Percentiles rank a stretch among this genome's conserved stretches.
These are phyloP conservation scores for Diaporthe capsici DNA, from an alignment of 2,329 filamentous ascomycete species.

Conservation along the genomic window DNA sequence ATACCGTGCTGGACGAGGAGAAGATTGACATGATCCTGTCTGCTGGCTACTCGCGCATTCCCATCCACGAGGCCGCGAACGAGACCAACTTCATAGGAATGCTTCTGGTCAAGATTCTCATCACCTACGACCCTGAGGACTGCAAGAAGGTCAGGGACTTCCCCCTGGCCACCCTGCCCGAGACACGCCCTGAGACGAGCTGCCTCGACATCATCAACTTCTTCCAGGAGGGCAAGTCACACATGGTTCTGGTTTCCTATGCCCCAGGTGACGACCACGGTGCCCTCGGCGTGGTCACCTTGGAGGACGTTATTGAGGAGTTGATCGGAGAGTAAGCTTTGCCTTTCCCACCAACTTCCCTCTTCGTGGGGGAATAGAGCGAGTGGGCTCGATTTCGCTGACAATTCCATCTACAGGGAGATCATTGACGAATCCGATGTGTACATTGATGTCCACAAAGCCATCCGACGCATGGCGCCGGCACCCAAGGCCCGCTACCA, in stretches of 20 bases:
- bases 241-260: slow-evolving; percentile 97
- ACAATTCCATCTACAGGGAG: slow-evolving; percentile 71
- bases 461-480: slow-evolving; percentile 88
- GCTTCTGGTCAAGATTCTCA: slow-evolving; percentile 98
- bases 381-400: neutral
- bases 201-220: slow-evolving; percentile 99
- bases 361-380: neutral
- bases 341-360: slow-evolving; percentile 2
- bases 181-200: slow-evolving; percentile 94
- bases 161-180: slow-evolving; percentile 91
- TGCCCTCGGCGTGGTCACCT: slow-evolving; percentile 91
- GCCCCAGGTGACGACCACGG: slow-evolving; percentile 90
- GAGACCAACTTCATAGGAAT: slow-evolving; percentile 93
- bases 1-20: slow-evolving; percentile 90
- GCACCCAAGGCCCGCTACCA: slow-evolving; percentile 80
- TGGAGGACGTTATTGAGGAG: slow-evolving; percentile 99
- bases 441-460: slow-evolving; percentile 98
- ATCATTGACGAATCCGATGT: slow-evolving; percentile 99
- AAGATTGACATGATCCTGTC: slow-evolving; percentile 96
- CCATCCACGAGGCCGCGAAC: slow-evolving; percentile 90
- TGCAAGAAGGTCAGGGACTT: slow-evolving; percentile 89
- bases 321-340: slow-evolving; percentile 91
- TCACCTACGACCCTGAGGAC: slow-evolving; percentile 98
- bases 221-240: slow-evolving; percentile 98
- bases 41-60: slow-evolving; percentile 95